These are phyloP conservation scores for Chenopodium quinoa DNA, from an alignment of 148 eudicot species.

Conservation along the genomic window DNA sequence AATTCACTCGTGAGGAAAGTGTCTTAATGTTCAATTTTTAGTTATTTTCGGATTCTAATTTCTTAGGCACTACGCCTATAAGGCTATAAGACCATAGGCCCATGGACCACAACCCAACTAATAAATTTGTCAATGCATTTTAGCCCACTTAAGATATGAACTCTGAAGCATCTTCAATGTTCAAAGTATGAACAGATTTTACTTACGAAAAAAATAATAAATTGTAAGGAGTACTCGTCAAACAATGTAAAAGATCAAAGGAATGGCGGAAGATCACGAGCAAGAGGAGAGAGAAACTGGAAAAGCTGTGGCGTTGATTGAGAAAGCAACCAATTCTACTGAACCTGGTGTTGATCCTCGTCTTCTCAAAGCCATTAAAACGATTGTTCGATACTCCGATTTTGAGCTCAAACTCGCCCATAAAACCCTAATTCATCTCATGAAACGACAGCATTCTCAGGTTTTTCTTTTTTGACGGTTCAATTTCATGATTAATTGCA, in stretches of 20 bases:
- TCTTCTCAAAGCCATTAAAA: constrained; percentile 83
- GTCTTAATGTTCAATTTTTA: too few species aligned
- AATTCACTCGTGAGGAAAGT: too few species aligned
- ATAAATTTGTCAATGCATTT: too few species aligned
- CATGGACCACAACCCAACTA: too few species aligned
- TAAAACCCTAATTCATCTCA: constrained; percentile 63
- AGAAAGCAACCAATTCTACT: constrained; percentile 77
- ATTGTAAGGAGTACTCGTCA: too few species aligned
- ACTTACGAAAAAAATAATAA: too few species aligned
- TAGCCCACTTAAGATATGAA: too few species aligned
- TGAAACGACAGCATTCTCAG: constrained; percentile 94
- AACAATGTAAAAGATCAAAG: background rate
- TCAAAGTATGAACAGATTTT: too few species aligned
- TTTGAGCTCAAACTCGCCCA: constrained; percentile 71
- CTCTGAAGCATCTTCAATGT: too few species aligned
- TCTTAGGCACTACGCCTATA: too few species aligned
- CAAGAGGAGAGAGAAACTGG: constrained; percentile 35
- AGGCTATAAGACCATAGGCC: too few species aligned
- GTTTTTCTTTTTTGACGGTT: constrained; percentile 22
- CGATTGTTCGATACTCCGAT: constrained; percentile 64
- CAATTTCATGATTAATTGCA: background rate
- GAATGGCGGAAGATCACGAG: constrained; percentile 42
- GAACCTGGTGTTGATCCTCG: constrained; percentile 71
- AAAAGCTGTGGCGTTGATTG: constrained; percentile 53
- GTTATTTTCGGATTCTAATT: too few species aligned